Conservation (phyloP, 306 rosid species). For the Trifolium fragiferum region DNA sequence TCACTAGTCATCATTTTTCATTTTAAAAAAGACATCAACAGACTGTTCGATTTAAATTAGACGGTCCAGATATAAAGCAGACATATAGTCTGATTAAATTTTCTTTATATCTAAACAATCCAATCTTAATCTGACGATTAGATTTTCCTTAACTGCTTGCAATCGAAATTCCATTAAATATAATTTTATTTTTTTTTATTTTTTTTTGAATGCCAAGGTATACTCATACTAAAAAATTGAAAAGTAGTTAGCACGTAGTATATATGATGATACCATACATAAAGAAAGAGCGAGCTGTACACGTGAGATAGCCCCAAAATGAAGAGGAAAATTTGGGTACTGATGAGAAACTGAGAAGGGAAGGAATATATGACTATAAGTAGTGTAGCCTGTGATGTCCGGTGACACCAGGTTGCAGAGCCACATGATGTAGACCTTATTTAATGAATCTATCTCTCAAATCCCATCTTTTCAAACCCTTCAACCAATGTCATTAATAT, state of each 20-base stretch:
- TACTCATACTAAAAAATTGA: no score
- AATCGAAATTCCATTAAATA: no score
- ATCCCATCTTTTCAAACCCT: background rate
- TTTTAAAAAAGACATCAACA: no score
- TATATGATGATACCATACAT: background rate
- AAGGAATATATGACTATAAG: slow-evolving; percentile 41
- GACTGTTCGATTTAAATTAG: no score
- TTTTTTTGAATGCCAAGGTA: no score
- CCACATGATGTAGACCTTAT: slow-evolving; percentile 62
- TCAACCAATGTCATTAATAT: background rate
- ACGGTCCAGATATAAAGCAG: no score
- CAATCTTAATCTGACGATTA: no score
- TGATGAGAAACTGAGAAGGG: slow-evolving; percentile 42
- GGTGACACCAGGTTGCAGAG: slow-evolving; percentile 58
- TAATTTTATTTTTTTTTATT: no score
- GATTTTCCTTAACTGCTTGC: no score
- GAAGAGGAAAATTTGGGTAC: slow-evolving; percentile 23
- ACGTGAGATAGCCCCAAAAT: slow-evolving; percentile 51
- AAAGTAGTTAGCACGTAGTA: slow-evolving; percentile 32
- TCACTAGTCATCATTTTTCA: no score
- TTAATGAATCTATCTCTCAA: background rate
- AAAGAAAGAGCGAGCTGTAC: slow-evolving; percentile 59
- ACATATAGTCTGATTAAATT: no score
- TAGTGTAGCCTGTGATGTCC: slow-evolving; percentile 46
- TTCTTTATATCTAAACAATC: no score